Evolutionary conservation across 2,329 filamentous ascomycete species (phyloP).

Genomic region (Arthrobotrys conoides): DNA sequence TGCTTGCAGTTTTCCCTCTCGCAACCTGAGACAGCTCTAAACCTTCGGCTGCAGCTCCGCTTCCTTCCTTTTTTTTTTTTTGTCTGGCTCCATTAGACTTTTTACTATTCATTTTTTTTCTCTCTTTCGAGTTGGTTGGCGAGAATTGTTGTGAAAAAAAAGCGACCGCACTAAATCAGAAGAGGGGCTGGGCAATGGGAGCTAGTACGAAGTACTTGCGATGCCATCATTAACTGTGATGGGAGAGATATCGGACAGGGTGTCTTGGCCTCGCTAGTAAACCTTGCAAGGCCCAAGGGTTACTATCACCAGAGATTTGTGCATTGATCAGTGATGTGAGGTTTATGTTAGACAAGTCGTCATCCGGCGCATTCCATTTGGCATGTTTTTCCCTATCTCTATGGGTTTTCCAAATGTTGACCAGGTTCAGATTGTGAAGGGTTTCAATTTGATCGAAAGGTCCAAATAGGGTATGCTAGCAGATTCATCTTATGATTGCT

Average conservation of each 20-base stretch:
- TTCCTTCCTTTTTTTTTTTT: background rate
- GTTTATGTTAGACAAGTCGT: slow-evolving; percentile 34
- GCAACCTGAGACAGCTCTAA: slow-evolving; percentile 52
- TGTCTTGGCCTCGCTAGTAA: slow-evolving; percentile 30
- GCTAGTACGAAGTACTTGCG: no score
- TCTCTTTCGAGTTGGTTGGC: slow-evolving; percentile 38
- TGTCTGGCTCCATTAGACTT: slow-evolving; percentile 15
- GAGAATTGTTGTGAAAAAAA: slow-evolving; percentile 17
- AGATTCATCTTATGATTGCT: slow-evolving; percentile 11
- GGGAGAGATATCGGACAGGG: slow-evolving; percentile 24
- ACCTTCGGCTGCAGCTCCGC: slow-evolving; percentile 30
- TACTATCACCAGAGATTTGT: slow-evolving; percentile 24
- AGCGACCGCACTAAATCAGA: slow-evolving; percentile 20
- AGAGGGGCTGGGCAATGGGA: slow-evolving; percentile 13
- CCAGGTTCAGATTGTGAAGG: slow-evolving; percentile 11
- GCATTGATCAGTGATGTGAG: slow-evolving; percentile 21
- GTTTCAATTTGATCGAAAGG: slow-evolving; percentile 17
- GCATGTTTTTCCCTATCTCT: slow-evolving; percentile 28
- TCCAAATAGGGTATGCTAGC: background rate
- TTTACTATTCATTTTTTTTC: background rate
- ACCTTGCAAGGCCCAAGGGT: slow-evolving; percentile 35
- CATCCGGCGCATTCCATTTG: slow-evolving; percentile 31
- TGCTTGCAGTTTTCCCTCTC: slow-evolving; percentile 24
- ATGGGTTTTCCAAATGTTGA: slow-evolving; percentile 29
- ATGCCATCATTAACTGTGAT: slow-evolving; percentile 16